These are phyloP conservation scores for Trichoderma arundinaceum DNA, from an alignment of 2,329 filamentous ascomycete genomes.

Conservation along the genomic window DNA sequence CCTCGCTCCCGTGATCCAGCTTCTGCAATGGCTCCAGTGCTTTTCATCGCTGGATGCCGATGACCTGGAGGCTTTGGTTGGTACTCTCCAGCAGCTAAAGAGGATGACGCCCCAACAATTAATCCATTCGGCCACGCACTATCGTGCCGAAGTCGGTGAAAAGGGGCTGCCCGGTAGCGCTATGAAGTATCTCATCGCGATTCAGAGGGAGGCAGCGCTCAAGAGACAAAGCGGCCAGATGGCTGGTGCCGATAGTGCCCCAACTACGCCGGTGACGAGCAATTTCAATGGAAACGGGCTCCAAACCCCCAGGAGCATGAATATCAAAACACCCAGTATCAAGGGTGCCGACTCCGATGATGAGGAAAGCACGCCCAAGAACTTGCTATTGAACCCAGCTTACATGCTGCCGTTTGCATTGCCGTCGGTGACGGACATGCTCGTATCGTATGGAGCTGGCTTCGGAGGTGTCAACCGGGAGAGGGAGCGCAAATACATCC, in stretches of 20 bases:
- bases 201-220: slow-evolving; percentile 75
- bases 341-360: slow-evolving; percentile 46
- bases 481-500: slow-evolving; percentile 92
- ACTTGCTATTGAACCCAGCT: slow-evolving; percentile 84
- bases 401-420: slow-evolving; percentile 94
- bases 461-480: slow-evolving; percentile 93
- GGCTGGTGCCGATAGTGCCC: slow-evolving; percentile 46
- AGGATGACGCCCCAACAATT: slow-evolving; percentile 85
- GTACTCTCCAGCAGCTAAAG: slow-evolving; percentile 87
- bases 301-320: slow-evolving; percentile 50
- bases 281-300: slow-evolving; percentile 52
- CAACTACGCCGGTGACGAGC: slow-evolving; percentile 52
- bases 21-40: slow-evolving; percentile 96
- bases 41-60: slow-evolving; percentile 89
- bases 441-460: slow-evolving; percentile 91
- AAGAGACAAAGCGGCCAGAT: slow-evolving; percentile 59
- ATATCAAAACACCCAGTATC: slow-evolving; percentile 49
- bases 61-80: slow-evolving; percentile 85
- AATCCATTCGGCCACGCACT: slow-evolving; percentile 89
- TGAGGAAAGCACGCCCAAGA: slow-evolving; percentile 72
- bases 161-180: slow-evolving; percentile 88
- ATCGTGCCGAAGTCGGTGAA: slow-evolving; percentile 93
- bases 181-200: slow-evolving; percentile 79
- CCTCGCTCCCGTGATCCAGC: slow-evolving; percentile 86
- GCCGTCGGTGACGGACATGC: slow-evolving; percentile 95